phyloP scores from a whole-genome alignment of 371 early-diverging fungal species.

The Circinella umbellata region DNA sequence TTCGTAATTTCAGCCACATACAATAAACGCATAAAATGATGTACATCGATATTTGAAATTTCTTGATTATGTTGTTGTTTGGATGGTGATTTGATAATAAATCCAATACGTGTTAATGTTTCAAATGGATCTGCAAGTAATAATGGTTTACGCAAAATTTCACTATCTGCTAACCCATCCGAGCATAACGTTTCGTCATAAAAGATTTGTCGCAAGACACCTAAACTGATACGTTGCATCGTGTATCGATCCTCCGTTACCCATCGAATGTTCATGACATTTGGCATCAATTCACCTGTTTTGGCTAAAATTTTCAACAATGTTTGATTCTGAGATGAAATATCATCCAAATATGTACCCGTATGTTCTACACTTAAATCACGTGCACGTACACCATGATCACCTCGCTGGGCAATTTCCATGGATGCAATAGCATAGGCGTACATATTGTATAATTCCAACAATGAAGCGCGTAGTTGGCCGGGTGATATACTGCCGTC shows the following conservation, averaged over 20 bases:
- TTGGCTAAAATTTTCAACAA: slow-evolving; percentile 69
- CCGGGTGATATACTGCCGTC: neutral
- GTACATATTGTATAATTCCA: slow-evolving; percentile 41
- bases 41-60: slow-evolving; percentile 45
- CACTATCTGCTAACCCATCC: neutral
- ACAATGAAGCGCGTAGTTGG: slow-evolving; percentile 8
- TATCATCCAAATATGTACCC: slow-evolving; percentile 64
- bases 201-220: slow-evolving; percentile 15
- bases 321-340: slow-evolving; percentile 60
- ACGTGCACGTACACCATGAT: slow-evolving; percentile 29
- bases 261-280: slow-evolving; percentile 37
- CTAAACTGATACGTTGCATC: slow-evolving; percentile 23
- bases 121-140: slow-evolving; percentile 70
- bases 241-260: slow-evolving; percentile 24
- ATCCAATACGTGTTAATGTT: slow-evolving; percentile 58
- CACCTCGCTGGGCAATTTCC: slow-evolving; percentile 72
- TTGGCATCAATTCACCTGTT: slow-evolving; percentile 41
- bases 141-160: slow-evolving; percentile 44
- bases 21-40: slow-evolving; percentile 67
- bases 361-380: slow-evolving; percentile 50
- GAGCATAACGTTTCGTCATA: slow-evolving; percentile 4
- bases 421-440: slow-evolving; percentile 71
- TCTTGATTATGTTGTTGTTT: neutral
- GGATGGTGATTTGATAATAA: slow-evolving; percentile 36
- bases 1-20: slow-evolving; percentile 70